Conservation (phyloP, 306 rosid genomes). For the Abrus pulchellus region DNA sequence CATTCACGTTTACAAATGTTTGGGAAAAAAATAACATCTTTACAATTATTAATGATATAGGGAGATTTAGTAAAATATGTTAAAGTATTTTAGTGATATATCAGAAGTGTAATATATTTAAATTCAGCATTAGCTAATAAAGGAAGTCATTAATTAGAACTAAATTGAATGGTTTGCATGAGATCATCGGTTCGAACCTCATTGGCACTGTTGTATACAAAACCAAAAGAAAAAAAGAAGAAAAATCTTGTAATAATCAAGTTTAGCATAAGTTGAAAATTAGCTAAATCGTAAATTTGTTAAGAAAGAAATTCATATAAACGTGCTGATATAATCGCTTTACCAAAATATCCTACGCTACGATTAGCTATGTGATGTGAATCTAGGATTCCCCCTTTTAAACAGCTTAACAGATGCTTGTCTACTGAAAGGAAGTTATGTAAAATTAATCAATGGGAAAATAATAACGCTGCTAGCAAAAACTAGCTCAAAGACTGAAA, state of each 20-base stretch:
- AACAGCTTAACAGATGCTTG: background rate
- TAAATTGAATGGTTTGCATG: background rate
- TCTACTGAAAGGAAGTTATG: background rate
- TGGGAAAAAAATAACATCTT: too few species aligned
- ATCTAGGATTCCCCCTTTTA: background rate
- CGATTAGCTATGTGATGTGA: background rate
- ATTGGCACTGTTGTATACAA: background rate
- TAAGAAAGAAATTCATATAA: background rate
- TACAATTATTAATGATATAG: too few species aligned
- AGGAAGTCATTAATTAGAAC: background rate
- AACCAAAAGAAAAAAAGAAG: background rate
- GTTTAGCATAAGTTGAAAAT: background rate
- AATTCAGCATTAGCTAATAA: background rate
- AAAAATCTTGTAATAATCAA: background rate
- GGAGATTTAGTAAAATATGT: too few species aligned
- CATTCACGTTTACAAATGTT: too few species aligned
- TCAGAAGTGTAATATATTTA: background rate
- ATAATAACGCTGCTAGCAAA: background rate
- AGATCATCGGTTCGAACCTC: background rate
- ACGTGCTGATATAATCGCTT: background rate
- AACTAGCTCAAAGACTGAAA: constrained; percentile 33
- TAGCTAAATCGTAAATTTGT: background rate
- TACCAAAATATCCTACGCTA: background rate
- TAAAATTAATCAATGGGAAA: constrained; percentile 1
- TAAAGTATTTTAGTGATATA: too few species aligned